Evolutionary conservation across 2,329 filamentous ascomycete genomes (phyloP).

Genomic region (Fusarium domesticum): DNA sequence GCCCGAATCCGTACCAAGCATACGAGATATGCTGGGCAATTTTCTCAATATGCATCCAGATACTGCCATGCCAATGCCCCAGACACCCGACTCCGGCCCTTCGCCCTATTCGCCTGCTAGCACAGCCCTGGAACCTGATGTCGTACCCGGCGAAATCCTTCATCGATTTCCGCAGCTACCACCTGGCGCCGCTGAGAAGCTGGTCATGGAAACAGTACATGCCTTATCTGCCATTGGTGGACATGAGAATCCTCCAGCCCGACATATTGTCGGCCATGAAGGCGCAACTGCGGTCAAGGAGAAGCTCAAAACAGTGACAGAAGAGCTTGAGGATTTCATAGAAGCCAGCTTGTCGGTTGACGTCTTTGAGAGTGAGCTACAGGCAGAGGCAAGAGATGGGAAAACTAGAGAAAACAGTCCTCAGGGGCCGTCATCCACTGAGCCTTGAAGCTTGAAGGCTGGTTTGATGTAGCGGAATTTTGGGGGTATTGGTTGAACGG

Average conservation of each 20-base stretch:
- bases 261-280: slow-evolving; percentile 91
- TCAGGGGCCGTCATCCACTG: slow-evolving; percentile 21
- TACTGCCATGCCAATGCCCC: slow-evolving; percentile 39
- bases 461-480: neutral
- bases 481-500: no score
- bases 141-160: slow-evolving; percentile 46
- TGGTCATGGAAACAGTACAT: slow-evolving; percentile 87
- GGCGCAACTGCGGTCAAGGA: slow-evolving; percentile 86
- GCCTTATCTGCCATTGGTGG: slow-evolving; percentile 89
- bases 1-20: slow-evolving; percentile 64
- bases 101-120: slow-evolving; percentile 33
- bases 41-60: slow-evolving; percentile 75
- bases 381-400: slow-evolving; percentile 48
- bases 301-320: slow-evolving; percentile 92
- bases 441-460: slow-evolving; percentile 6
- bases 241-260: slow-evolving; percentile 89
- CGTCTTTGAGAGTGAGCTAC: slow-evolving; percentile 59
- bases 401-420: slow-evolving; percentile 30
- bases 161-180: slow-evolving; percentile 74
- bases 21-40: slow-evolving; percentile 77
- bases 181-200: slow-evolving; percentile 61
- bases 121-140: slow-evolving; percentile 34
- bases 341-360: slow-evolving; percentile 85
- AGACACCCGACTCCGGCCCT: slow-evolving; percentile 26
- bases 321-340: slow-evolving; percentile 94